Base-by-base conservation (phyloP, 352 stramenopile species). In the Phytophthora palmivora region DNA sequence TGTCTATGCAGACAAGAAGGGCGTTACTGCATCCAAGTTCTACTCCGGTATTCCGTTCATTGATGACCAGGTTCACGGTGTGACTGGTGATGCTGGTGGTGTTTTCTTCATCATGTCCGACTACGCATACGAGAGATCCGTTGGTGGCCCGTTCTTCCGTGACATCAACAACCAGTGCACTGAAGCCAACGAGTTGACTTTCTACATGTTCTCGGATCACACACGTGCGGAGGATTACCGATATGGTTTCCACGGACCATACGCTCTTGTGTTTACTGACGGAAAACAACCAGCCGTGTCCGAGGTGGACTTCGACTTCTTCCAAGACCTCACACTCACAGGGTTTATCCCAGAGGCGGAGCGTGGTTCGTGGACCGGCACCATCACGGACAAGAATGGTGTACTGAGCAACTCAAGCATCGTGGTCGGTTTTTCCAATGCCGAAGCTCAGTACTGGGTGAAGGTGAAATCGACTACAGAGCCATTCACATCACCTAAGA, bases 201-300 rank as follows among this genome's bases (percentile, higher is more conserved):
- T 87, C 47, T 87, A 84, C 59, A 77, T 87, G 70, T 81, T 84
- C 63, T 87, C 78, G 48, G 78, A 87, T 42, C 78, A 87, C 57
- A 87, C 78, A 16, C 74, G 72, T 37, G 59, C 64, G 0, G 77
- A 84, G 8, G 72, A 79, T 19, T 87, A 87, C 41, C 77, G 77
- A 51, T 84, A 67, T 41, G 78, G 78, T 28, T 84, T 87, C 53
- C 78, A 87, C 48, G 78, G 78, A 0, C 75, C 78, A 0, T 87
- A 83, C 51, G 67, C 75, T 7, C 46, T 87, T n/a, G 63, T 81
- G 8, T 76, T 87, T 60, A 84, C 66, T 0, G 62, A 76, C 14
- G 73, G 75, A 4, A 58, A 61, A 2, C 45, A 54, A 4, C 74
- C 78, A 3, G 22, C 51, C 4, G 50, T 50, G 1, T 54, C 53